These are phyloP conservation scores for Cornus kousa DNA, from an alignment of 148 eudicot genomes.

Conservation along the genomic window DNA sequence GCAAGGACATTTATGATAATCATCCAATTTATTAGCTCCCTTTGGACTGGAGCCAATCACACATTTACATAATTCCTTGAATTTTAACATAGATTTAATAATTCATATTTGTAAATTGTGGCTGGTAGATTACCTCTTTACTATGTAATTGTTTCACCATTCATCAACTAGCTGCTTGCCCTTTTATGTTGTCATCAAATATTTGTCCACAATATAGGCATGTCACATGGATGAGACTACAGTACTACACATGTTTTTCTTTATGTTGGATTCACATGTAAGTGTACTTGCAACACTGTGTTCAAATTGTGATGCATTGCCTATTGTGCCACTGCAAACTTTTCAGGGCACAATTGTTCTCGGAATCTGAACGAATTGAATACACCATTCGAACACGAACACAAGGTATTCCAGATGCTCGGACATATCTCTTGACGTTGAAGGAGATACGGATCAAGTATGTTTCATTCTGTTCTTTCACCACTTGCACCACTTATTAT, in stretches of 20 bases:
- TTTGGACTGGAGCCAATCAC: background rate
- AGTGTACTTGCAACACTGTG: background rate
- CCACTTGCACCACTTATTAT: background rate
- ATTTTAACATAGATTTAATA: background rate
- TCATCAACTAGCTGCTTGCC: background rate
- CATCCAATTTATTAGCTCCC: background rate
- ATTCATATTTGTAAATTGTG: background rate
- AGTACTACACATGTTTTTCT: no score
- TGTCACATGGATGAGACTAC: background rate
- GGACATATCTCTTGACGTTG: constrained; percentile 66
- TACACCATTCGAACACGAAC: constrained; percentile 68
- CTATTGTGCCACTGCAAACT: background rate
- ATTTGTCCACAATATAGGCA: background rate
- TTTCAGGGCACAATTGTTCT: constrained; percentile 76
- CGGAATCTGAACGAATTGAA: constrained; percentile 74
- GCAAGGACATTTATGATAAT: background rate
- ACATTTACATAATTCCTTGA: background rate
- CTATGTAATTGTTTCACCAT: background rate
- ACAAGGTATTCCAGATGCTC: constrained; percentile 71
- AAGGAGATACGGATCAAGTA: constrained; percentile 82
- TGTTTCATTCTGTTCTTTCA: constrained; percentile 12
- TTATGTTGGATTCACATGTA: background rate
- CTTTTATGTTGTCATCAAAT: background rate
- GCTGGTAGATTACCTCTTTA: background rate
- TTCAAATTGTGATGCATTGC: background rate